Conservation (phyloP, 2,329 filamentous ascomycete genomes). For the Aureobasidium sp. region DNA sequence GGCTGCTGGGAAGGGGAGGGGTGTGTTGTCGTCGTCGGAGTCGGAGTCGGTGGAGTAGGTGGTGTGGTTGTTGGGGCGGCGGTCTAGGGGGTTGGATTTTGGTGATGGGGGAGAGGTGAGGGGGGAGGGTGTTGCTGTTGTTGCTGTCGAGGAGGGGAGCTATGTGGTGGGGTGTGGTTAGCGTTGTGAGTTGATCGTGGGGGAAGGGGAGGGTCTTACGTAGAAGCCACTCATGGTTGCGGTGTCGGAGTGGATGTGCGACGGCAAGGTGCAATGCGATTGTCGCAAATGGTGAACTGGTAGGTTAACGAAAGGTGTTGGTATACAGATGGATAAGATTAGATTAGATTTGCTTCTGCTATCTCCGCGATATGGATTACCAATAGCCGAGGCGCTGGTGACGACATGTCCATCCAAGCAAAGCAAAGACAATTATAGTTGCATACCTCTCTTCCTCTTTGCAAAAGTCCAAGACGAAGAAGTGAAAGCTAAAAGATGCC, state of each 20-base stretch:
- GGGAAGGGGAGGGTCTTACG: background rate
- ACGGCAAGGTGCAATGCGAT: background rate
- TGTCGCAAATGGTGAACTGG: background rate
- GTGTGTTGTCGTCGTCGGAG: constrained; percentile 54
- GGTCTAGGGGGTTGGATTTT: constrained; percentile 20
- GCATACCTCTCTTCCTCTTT: too few relatives aligned
- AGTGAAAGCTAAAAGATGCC: constrained; percentile 18
- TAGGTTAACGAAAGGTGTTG: background rate
- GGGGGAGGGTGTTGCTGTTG: constrained; percentile 15
- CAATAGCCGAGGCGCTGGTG: constrained; percentile 9
- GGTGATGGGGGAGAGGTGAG: constrained; percentile 15
- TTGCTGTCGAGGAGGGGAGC: constrained; percentile 14
- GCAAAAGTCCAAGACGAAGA: background rate
- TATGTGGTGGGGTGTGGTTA: background rate
- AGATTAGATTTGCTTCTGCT: background rate
- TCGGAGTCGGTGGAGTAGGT: constrained; percentile 27
- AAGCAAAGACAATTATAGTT: too few relatives aligned
- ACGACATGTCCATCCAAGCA: background rate
- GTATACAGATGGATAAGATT: constrained; percentile 8
- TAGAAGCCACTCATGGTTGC: constrained; percentile 14
- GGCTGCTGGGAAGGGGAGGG: constrained; percentile 79
- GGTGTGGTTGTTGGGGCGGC: constrained; percentile 33
- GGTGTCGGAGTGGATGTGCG: background rate
- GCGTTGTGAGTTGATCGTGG: background rate
- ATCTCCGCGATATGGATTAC: constrained; percentile 7